Conservation (phyloP, 345 rosid species). For the Salix suchowensis region DNA sequence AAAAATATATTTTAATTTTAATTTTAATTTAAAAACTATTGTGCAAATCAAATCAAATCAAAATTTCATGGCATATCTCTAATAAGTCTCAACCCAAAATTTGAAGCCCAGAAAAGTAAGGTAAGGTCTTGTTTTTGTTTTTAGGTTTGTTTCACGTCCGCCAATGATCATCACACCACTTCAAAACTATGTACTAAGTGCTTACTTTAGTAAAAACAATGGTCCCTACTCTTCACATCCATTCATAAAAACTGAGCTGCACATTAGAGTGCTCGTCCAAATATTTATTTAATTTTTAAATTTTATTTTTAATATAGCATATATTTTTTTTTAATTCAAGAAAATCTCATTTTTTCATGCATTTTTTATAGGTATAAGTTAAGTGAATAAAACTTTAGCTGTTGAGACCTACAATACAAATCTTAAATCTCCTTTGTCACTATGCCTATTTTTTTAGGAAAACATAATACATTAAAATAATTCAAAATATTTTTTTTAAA, state of each 20-base stretch:
- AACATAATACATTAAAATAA: too few relatives aligned
- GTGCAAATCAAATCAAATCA: too few relatives aligned
- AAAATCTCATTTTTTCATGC: too few relatives aligned
- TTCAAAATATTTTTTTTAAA: too few relatives aligned
- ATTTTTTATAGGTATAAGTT: too few relatives aligned
- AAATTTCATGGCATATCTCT: neutral
- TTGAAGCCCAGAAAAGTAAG: neutral
- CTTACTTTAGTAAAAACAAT: neutral
- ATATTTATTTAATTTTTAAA: too few relatives aligned
- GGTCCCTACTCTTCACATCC: neutral
- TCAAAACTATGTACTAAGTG: neutral
- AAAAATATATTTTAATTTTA: too few relatives aligned
- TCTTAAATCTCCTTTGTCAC: rapidly evolving
- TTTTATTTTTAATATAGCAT: too few relatives aligned
- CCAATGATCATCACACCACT: neutral
- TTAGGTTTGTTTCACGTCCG: neutral
- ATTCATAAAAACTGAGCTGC: neutral
- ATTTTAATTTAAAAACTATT: too few relatives aligned
- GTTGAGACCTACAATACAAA: rapidly evolving
- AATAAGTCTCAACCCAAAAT: neutral
- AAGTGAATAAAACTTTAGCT: too few relatives aligned
- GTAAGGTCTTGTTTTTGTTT: neutral
- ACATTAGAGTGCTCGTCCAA: too few relatives aligned
- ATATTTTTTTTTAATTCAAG: too few relatives aligned
- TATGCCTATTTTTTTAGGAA: rapidly evolving